Conservation (phyloP, 306 rosid genomes). For the Dicorynia guianensis region DNA sequence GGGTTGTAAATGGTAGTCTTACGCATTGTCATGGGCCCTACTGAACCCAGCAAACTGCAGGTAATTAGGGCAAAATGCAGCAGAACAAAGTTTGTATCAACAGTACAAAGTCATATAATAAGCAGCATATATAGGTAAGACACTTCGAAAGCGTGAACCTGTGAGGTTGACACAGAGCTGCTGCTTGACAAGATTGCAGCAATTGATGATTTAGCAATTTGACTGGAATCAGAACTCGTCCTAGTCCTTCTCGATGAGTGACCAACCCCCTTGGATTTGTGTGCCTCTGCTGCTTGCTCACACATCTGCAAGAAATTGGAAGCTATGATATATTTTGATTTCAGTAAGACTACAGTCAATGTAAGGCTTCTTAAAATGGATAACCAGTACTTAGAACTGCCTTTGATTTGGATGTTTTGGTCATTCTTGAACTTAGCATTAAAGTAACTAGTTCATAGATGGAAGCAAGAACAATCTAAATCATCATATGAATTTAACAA, state of each 20-base stretch:
- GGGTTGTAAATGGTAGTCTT: constrained; percentile 9
- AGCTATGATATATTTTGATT: constrained; percentile 18
- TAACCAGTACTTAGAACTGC: constrained; percentile 27
- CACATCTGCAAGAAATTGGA: constrained; percentile 73
- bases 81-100: constrained; percentile 19
- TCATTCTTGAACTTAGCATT: constrained; percentile 28
- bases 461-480: constrained; percentile 29
- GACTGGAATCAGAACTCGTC: constrained; percentile 66
- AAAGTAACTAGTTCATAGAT: constrained; percentile 21
- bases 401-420: constrained; percentile 18
- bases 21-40: not conserved
- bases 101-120: constrained; percentile 18
- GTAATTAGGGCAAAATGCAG: constrained; percentile 18
- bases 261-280: constrained; percentile 77
- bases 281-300: constrained; percentile 97
- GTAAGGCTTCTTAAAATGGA: constrained; percentile 27
- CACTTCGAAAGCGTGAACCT: constrained; percentile 39
- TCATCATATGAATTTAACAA: constrained; percentile 21
- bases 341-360: constrained; percentile 33
- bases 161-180: constrained; percentile 45
- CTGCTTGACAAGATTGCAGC: constrained; percentile 78
- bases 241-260: constrained; percentile 79
- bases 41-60: not conserved
- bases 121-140: constrained; percentile 32
- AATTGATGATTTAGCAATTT: constrained; percentile 74